Base-by-base conservation (phyloP, 116 monocot species). In the Dioscorea cayenensis region DNA sequence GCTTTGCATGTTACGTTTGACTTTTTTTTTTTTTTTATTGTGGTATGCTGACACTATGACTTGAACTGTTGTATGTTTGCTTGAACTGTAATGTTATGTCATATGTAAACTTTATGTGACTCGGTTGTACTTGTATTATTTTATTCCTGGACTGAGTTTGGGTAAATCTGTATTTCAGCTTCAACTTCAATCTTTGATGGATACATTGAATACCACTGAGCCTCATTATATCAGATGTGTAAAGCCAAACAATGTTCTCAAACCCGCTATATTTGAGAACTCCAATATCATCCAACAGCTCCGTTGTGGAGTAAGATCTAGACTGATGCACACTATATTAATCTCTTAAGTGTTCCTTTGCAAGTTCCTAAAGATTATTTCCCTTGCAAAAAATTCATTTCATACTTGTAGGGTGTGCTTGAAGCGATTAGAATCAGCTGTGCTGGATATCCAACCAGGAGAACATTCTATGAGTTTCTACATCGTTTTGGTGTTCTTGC, bases 141-240 rank as follows among this genome's bases (percentile, higher is more conserved):
- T 36, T 20, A 14, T 23, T 63, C 25, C 60, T 74, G 43, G 43
- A 43, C 43, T 25, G 19, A 60, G 63, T 14, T 64, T 19, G 60
- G 49, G 43, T 11, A 32, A 38, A 29, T 52, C 28, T 5, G 48
- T 52, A 25, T 68, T 18, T 48, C 79, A 90, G 90, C 79, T 77
- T 25, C 90, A 90, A 90, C 87, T 90, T 64, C 86, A 90, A 80
- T 60, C 86, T 51, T 61, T 90, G 36, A 86, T 90, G 87, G 90
- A 90, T 6, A 90, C 84, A 10, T 76, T 90, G 51, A 90, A 64
- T 64, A 51, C 86, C 14, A 90, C 86, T 2, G 84, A 89, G 48
- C 89, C 89, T 67, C 89, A 89, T 73, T 89, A 89, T 51, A 81
- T 89, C 75, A 69, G 89, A 82, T 90, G 90, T 71, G 84, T 90